phyloP scores from a whole-genome alignment of 2,329 filamentous ascomycete species.

The Penicillium sp. region DNA sequence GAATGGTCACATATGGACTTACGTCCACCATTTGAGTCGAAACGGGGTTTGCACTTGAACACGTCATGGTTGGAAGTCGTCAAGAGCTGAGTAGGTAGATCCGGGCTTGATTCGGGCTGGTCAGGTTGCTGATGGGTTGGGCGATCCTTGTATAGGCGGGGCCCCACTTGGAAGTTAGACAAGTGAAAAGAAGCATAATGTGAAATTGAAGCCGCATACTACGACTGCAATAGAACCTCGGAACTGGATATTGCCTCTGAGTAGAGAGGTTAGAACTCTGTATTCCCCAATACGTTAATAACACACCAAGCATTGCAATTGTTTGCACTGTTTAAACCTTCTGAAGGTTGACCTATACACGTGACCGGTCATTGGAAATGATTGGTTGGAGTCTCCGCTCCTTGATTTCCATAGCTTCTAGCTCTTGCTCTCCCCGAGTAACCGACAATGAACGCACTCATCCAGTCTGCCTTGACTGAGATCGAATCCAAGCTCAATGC shows the following conservation, averaged over 20 bases:
- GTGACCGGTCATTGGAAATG: conserved; percentile 8
- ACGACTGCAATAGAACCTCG: no score
- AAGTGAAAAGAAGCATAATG: background rate
- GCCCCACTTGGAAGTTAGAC: background rate
- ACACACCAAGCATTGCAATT: background rate
- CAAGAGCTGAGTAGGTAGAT: background rate
- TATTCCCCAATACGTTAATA: background rate
- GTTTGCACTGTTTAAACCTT: no score
- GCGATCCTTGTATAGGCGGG: conserved; percentile 1
- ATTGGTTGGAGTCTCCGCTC: background rate
- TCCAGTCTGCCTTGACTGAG: conserved; percentile 39
- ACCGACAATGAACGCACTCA: conserved; percentile 38
- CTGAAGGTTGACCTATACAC: background rate
- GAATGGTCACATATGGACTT: conserved; percentile 15
- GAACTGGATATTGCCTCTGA: no score
- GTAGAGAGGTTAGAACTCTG: no score
- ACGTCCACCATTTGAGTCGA: conserved; percentile 3
- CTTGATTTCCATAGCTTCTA: background rate
- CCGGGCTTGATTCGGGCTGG: no score
- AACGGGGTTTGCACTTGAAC: background rate
- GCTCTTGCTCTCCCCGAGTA: background rate
- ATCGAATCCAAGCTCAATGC: conserved; percentile 44
- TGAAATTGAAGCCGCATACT: no score
- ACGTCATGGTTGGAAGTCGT: background rate
- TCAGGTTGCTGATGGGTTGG: background rate